Conservation (phyloP, 2,329 filamentous ascomycete genomes). For the Fonsecaea pedrosoi region DNA sequence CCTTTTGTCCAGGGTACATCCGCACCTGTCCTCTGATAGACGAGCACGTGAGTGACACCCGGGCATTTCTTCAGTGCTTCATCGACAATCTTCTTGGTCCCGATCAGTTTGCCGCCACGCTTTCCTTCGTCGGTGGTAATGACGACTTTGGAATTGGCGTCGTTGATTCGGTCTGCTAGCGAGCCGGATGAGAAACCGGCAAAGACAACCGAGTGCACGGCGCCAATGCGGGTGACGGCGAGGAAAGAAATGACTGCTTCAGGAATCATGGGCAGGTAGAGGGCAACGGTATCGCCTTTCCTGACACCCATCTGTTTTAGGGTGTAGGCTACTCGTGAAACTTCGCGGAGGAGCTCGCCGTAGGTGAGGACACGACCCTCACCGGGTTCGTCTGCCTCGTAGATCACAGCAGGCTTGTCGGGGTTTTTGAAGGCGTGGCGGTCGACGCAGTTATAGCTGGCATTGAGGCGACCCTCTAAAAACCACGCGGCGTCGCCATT, state of each 20-base stretch:
- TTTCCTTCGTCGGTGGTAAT: conserved; percentile 98
- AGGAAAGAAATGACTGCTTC: conserved; percentile 91
- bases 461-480: conserved; percentile 89
- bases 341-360: conserved; percentile 87
- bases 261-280: conserved; percentile 99
- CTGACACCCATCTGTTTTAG: conserved; percentile 94
- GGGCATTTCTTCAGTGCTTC: conserved; percentile 96
- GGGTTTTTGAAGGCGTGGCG: conserved; percentile 96
- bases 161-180: conserved; percentile 89
- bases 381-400: conserved; percentile 89
- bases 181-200: conserved; percentile 97
- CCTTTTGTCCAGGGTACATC: conserved; percentile 89
- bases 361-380: conserved; percentile 93
- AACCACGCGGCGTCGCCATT: conserved; percentile 94
- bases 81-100: conserved; percentile 96
- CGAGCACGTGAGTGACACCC: conserved; percentile 80
- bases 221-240: conserved; percentile 89
- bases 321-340: conserved; percentile 83
- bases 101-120: conserved; percentile 95
- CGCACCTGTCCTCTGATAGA: conserved; percentile 93
- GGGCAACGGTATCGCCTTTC: conserved; percentile 96
- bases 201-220: conserved; percentile 96
- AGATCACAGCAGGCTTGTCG: conserved; percentile 93
- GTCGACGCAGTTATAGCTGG: conserved; percentile 96
- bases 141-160: conserved; percentile 88